Evolutionary conservation across 352 stramenopile species (phyloP).

Genomic region (Pythium aphanidermatum): DNA sequence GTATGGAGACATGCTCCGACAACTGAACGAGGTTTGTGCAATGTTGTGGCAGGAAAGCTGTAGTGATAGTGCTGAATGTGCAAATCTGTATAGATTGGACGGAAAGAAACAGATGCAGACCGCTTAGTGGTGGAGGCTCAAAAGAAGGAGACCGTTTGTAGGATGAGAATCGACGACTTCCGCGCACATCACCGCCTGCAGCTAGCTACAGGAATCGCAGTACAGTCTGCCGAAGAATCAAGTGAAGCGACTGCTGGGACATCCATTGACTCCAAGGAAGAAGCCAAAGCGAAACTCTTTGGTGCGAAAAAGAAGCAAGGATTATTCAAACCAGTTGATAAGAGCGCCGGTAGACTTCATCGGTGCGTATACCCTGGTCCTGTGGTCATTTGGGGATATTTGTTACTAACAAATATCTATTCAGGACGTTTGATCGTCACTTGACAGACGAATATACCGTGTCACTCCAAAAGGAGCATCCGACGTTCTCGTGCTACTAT

Average conservation of each 20-base stretch:
- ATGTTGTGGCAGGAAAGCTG: not conserved
- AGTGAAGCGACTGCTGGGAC: conserved; percentile 23
- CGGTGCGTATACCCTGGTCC: conserved; percentile 23
- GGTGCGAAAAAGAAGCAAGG: conserved; percentile 52
- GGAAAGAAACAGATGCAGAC: conserved; percentile 35
- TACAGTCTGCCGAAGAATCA: conserved; percentile 47
- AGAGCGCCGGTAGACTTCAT: conserved; percentile 34
- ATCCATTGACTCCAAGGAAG: conserved; percentile 18
- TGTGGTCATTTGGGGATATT: not conserved
- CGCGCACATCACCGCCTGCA: conserved; percentile 77
- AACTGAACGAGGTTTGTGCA: conserved; percentile 70
- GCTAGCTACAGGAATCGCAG: conserved; percentile 69
- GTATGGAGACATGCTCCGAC: conserved; percentile 76
- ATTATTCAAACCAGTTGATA: conserved; percentile 56
- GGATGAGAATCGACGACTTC: conserved; percentile 76
- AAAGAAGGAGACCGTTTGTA: conserved; percentile 62
- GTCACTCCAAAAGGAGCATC: conserved; percentile 50
- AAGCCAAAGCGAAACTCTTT: conserved; percentile 52
- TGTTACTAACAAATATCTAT: not conserved
- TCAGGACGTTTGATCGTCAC: conserved; percentile 64
- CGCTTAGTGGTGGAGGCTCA: conserved; percentile 44
- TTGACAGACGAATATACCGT: conserved; percentile 53
- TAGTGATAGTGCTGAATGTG: no score
- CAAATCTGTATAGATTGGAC: conserved; percentile 54
- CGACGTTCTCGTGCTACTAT: conserved; percentile 55